Conservation (phyloP, 1,284 basidiomycete species). For the Ganoderma meredithae region DNA sequence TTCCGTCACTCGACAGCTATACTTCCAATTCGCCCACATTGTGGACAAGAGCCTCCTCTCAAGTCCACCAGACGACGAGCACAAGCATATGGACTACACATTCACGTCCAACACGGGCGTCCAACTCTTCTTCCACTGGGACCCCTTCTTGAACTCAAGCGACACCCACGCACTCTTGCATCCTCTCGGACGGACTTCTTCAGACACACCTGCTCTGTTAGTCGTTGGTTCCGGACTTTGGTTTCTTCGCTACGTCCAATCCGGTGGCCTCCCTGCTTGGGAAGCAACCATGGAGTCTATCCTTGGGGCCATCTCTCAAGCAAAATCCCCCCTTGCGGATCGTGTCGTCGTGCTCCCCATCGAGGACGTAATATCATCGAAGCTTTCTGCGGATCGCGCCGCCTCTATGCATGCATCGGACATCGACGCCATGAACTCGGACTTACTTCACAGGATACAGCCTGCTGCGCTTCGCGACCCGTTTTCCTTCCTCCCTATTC, state of each 20-base stretch:
- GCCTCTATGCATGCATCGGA: slow-evolving; percentile 76
- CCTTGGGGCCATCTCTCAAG: slow-evolving; percentile 57
- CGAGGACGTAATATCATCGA: slow-evolving; percentile 65
- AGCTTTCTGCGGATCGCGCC: slow-evolving; percentile 69
- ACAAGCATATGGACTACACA: slow-evolving; percentile 74
- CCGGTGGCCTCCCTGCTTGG: slow-evolving; percentile 82
- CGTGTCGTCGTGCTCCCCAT: slow-evolving; percentile 80
- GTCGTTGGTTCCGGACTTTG: slow-evolving; percentile 88
- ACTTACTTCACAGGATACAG: slow-evolving; percentile 74
- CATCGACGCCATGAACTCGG: slow-evolving; percentile 89
- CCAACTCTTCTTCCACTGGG: slow-evolving; percentile 78
- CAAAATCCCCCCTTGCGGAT: slow-evolving; percentile 61
- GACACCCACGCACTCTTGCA: slow-evolving; percentile 51
- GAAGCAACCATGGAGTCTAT: slow-evolving; percentile 73
- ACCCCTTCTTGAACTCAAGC: slow-evolving; percentile 81
- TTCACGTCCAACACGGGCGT: slow-evolving; percentile 54
- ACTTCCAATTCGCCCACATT: slow-evolving; percentile 73
- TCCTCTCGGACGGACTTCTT: slow-evolving; percentile 19
- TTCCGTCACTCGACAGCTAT: slow-evolving; percentile 81
- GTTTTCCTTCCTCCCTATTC: slow-evolving; percentile 41
- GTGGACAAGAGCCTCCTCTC: slow-evolving; percentile 65
- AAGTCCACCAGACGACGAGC: slow-evolving; percentile 59
- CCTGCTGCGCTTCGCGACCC: slow-evolving; percentile 44
- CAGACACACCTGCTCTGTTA: slow-evolving; percentile 63
- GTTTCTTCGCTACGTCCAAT: slow-evolving; percentile 80